A percentile compares a stretch with the other conserved stretches of the same genome.
Conservation (phyloP, 176 grass and related monocot species). For the Cenchrus americanus region DNA sequence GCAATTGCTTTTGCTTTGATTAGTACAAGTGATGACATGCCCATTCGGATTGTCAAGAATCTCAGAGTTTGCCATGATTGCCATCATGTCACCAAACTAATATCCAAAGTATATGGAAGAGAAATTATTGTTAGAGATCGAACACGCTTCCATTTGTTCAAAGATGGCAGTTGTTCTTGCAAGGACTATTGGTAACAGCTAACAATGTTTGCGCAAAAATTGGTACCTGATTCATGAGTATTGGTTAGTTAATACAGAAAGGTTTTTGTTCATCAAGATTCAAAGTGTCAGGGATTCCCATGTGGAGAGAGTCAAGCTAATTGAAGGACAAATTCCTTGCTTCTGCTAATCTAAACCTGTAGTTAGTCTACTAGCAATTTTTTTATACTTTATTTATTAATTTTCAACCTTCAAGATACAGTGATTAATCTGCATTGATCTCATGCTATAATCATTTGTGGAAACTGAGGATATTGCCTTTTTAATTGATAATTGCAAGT, state of each 20-base stretch:
- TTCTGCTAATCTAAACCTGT: slow-evolving; percentile 20
- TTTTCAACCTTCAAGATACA: slow-evolving; percentile 18
- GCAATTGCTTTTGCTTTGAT: slow-evolving; percentile 61
- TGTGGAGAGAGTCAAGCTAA: background rate
- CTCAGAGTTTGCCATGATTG: slow-evolving; percentile 64
- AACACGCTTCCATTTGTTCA: slow-evolving; percentile 63
- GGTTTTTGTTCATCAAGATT: background rate
- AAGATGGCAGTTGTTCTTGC: slow-evolving; percentile 55
- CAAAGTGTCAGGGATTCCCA: slow-evolving; percentile 18
- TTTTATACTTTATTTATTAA: background rate
- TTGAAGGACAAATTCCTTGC: background rate
- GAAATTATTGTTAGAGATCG: slow-evolving; percentile 67
- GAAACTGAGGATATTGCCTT: background rate
- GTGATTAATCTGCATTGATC: background rate
- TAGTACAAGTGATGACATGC: slow-evolving; percentile 38
- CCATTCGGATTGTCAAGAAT: slow-evolving; percentile 61
- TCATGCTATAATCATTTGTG: slow-evolving; percentile 19
- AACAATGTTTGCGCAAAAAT: slow-evolving; percentile 25
- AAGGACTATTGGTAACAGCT: slow-evolving; percentile 59
- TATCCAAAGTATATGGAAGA: slow-evolving; percentile 65
- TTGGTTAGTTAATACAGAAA: background rate
- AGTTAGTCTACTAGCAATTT: slow-evolving; percentile 7
- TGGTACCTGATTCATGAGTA: background rate
- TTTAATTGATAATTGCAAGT: background rate
- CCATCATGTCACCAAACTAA: slow-evolving; percentile 66